Evolutionary conservation across 1,284 basidiomycete genomes (phyloP), one percentile per base, ranked within the genome.

Genomic region (Coniferiporia weirii): DNA sequence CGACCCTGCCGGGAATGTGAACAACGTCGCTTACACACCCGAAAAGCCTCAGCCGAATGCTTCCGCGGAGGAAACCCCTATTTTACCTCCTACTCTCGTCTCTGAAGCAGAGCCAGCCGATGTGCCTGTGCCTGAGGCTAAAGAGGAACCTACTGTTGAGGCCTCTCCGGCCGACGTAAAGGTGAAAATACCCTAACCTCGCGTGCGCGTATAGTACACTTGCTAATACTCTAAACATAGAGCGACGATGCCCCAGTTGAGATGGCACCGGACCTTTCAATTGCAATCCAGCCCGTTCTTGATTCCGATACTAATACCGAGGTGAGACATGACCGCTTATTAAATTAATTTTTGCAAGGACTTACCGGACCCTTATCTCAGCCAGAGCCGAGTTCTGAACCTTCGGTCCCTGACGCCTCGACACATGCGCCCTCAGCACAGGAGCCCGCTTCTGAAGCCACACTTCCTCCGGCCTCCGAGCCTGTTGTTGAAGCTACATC

Each of bases 11-110:
- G 87, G 87, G 35, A 88, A 86, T 69, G 68, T 85, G 20, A 93
- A 93, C 71, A 91, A 93, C 66, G 73, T 89, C 56, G 84, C 87
- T 66, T 73, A 73, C 49, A 78, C 87, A 0, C 84, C 84, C 3
- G 74, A 79, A 56, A 82, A 80, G 62, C 82, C 80, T 5, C 13
- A 43, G n/a, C 20, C 52, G 15, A 43, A 38, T 49, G 40, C 17
- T 38, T 47, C 22, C 5, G 19, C 32, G 15, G 22, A 56, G 51
- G 51, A 52, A 15, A 40, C 7, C 1, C 2, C 20, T 13, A 12
- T 43, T 57, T 1, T 27, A 32, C 32, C 58, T 17, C 17, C 32
- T 8, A 34, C 22, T 36, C n/a, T 40, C 1, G 35, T 40, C n/a
- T 34, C 54, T n/a, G 59, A 48, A n/a, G 54, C 34, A 45, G 17